Evolutionary conservation across 305 asterid species (phyloP), one percentile per base, ranked within the genome.

Genomic region (Caryopteris hybrid): DNA sequence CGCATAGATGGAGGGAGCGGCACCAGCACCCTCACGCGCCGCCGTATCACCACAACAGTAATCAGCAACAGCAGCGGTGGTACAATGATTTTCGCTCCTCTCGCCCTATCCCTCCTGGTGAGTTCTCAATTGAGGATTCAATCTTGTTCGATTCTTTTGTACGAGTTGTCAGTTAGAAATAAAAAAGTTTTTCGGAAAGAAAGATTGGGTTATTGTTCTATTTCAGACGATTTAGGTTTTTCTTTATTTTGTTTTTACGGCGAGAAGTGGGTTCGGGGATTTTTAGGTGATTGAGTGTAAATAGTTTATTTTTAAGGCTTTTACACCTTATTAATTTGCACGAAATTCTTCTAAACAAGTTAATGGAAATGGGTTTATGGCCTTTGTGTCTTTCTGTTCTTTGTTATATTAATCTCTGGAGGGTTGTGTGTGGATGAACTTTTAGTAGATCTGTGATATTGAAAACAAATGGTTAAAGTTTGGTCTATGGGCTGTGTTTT

Each of bases 51-150:
- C 81, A 80, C 75, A 72, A 73, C 69, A 66, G 69, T 81, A 80
- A 79, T 4, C 85, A 75, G 64, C 83, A 73, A 67, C 78, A 74
- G 69, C 80, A 79, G 72, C 85, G 87, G 9, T 75, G 85, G 84
- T 74, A 80, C 86, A 64, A 91, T 46, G 95, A 89, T 64, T 78
- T 80, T 66, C 97, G 96, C 66, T 79, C 88, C 31, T 76, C 88
- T 38, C 84, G 96, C 50, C 88, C 92, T 68, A 21, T 78, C 13
- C 84, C 90, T 41, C 82, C 92, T 71, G 99, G 99, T 94, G 64
- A 82, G 97, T 81, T 8, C 16, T 70, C 34, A 18, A 62, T 54
- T 72, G 45, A 14, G 22, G 29, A 48, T 51, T 52, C 9, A 64
- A 52, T 67, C 12, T 17, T 3, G 6, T 4, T 22, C 53, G 45